phyloP scores from a whole-genome alignment of 2,329 filamentous ascomycete species.

The Drechslerella coelobrocha region DNA sequence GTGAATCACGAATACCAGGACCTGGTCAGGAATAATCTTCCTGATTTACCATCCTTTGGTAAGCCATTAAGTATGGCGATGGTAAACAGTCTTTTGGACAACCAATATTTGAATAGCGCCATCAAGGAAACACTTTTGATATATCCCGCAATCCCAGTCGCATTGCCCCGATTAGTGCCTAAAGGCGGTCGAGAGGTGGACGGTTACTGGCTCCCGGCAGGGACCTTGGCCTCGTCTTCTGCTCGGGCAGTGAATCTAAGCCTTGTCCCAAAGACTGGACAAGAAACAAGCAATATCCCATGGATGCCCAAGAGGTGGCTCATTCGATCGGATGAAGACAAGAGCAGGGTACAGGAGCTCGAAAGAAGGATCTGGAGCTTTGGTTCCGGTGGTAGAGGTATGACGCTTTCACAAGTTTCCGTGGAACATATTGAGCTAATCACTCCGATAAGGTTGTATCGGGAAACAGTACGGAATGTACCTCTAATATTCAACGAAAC shows the following conservation, averaged over 20 bases:
- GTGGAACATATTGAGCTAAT: constrained; percentile 34
- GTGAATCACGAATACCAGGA: constrained; percentile 60
- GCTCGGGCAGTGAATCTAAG: constrained; percentile 62
- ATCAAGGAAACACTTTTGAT: constrained; percentile 64
- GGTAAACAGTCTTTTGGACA: constrained; percentile 51
- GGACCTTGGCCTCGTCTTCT: constrained; percentile 62
- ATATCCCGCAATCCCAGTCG: constrained; percentile 62
- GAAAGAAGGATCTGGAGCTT: constrained; percentile 50
- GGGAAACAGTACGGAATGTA: constrained; percentile 49
- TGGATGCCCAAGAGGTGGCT: constrained; percentile 49
- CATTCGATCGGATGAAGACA: constrained; percentile 17
- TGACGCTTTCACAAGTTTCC: constrained; percentile 18
- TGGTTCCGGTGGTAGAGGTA: constrained; percentile 50
- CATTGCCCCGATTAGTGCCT: constrained; percentile 44
- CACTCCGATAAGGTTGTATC: constrained; percentile 37
- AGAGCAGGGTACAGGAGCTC: constrained; percentile 43
- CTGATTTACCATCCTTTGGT: constrained; percentile 22
- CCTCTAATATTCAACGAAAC: not conserved
- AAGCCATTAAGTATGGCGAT: constrained; percentile 15
- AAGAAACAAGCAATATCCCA: not conserved
- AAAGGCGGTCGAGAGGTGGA: constrained; percentile 64
- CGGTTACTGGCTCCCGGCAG: constrained; percentile 64
- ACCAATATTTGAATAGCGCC: constrained; percentile 62
- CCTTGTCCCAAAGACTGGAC: constrained; percentile 25
- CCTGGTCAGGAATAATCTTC: constrained; percentile 56